Percentiles rank a stretch among this genome's conserved stretches.
These are phyloP conservation scores for Zostera marina DNA, from an alignment of 116 monocot genomes.

Conservation along the genomic window DNA sequence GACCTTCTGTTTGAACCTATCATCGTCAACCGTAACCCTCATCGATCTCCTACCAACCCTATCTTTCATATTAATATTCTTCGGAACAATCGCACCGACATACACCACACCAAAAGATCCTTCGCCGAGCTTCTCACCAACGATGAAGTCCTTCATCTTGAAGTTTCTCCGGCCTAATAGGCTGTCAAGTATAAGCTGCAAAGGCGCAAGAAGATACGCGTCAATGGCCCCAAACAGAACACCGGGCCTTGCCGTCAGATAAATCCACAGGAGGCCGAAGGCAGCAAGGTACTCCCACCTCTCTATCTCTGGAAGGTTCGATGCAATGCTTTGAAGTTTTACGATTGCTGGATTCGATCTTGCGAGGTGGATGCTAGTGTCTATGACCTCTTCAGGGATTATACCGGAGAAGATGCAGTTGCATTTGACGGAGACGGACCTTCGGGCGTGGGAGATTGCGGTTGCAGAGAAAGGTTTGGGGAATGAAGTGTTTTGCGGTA, in stretches of 20 bases:
- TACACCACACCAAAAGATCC: constrained; percentile 88
- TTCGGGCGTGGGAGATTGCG: background rate
- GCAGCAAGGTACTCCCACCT: constrained; percentile 35
- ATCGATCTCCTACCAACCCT: constrained; percentile 23
- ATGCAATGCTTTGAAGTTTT: constrained; percentile 14
- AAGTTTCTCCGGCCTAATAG: constrained; percentile 60
- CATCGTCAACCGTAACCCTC: constrained; percentile 30
- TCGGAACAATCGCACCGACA: constrained; percentile 60
- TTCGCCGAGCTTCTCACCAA: constrained; percentile 70
- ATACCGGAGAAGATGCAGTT: background rate
- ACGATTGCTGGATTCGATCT: constrained; percentile 24
- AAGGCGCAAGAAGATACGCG: constrained; percentile 61
- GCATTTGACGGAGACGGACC: background rate
- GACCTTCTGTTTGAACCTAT: constrained; percentile 61
- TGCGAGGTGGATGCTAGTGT: constrained; percentile 18
- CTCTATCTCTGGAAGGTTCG: constrained; percentile 27
- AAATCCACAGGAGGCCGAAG: constrained; percentile 37
- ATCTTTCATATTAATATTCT: constrained; percentile 31
- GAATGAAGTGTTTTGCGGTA: constrained; percentile 13
- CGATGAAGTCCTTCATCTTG: constrained; percentile 68
- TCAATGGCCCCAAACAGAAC: constrained; percentile 77
- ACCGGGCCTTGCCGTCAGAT: constrained; percentile 85
- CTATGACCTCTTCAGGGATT: constrained; percentile 17
- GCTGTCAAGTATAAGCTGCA: constrained; percentile 50
- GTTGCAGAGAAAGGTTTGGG: constrained; percentile 3